These are phyloP conservation scores for Ceratobasidium sp. DNA, from an alignment of 1,284 basidiomycete species.

Conservation along the genomic window DNA sequence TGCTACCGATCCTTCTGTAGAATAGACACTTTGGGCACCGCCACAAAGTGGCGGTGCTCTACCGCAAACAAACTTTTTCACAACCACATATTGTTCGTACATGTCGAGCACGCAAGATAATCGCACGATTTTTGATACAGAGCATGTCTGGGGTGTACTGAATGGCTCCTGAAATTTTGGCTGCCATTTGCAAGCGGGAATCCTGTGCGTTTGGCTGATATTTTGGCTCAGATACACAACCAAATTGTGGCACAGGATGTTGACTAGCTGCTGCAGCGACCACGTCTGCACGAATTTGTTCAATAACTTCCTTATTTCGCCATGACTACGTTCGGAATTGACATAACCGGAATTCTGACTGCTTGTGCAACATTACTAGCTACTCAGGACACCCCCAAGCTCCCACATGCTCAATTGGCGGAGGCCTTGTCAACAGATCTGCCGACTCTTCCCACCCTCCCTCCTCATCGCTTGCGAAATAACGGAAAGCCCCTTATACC, in stretches of 20 bases:
- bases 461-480: not conserved
- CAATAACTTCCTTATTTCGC: not conserved
- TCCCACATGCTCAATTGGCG: not conserved
- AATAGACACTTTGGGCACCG: conserved; percentile 7
- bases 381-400: not conserved
- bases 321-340: not conserved
- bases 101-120: not conserved
- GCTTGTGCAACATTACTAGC: not conserved
- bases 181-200: no score
- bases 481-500: not conserved
- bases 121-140: not conserved
- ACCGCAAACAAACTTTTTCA: not conserved
- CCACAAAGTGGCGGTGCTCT: conserved; percentile 2
- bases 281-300: not conserved
- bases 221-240: no score
- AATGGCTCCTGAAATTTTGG: no score
- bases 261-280: not conserved
- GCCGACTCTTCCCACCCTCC: not conserved
- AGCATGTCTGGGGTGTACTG: no score
- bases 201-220: no score
- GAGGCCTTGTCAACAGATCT: not conserved
- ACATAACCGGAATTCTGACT: not conserved
- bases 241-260: no score
- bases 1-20: no score
- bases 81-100: not conserved